A percentile compares a stretch with the other conserved stretches of the same genome.
Conservation (phyloP, 345 rosid genomes). For the Populus tremula region DNA sequence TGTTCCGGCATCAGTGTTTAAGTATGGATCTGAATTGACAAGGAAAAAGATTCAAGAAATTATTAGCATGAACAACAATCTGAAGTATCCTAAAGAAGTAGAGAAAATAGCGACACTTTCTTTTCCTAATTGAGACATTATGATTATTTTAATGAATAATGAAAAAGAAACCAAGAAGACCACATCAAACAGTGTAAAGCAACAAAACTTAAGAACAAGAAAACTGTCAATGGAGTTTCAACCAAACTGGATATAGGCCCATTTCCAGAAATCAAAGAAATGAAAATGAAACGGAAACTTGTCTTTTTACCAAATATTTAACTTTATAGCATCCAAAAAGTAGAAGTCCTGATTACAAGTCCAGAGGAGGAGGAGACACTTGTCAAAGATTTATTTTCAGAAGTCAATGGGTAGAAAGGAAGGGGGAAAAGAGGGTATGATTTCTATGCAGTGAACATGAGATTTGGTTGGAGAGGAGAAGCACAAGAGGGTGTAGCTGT, state of each 20-base stretch:
- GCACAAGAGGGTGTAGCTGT: not conserved
- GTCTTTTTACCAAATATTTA: not conserved
- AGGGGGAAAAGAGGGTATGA: not conserved
- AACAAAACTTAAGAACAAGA: not conserved
- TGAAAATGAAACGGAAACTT: not conserved
- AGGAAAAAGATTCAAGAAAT: not conserved
- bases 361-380: not conserved
- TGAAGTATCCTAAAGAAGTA: not conserved
- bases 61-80: not conserved
- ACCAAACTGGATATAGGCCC: not conserved
- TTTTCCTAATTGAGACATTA: not conserved
- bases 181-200: not conserved
- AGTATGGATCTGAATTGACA: constrained; percentile 74
- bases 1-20: constrained; percentile 97
- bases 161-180: not conserved
- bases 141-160: not conserved
- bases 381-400: not conserved
- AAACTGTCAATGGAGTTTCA: not conserved
- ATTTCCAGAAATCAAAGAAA: not conserved
- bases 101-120: not conserved
- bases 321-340: not conserved
- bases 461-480: not conserved
- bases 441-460: not conserved
- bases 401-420: not conserved
- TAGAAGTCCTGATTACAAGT: not conserved